Evolutionary conservation across 768 basidiomycete species (phyloP), one percentile per base, ranked within the genome.

Genomic region (Scleroderma bovista): DNA sequence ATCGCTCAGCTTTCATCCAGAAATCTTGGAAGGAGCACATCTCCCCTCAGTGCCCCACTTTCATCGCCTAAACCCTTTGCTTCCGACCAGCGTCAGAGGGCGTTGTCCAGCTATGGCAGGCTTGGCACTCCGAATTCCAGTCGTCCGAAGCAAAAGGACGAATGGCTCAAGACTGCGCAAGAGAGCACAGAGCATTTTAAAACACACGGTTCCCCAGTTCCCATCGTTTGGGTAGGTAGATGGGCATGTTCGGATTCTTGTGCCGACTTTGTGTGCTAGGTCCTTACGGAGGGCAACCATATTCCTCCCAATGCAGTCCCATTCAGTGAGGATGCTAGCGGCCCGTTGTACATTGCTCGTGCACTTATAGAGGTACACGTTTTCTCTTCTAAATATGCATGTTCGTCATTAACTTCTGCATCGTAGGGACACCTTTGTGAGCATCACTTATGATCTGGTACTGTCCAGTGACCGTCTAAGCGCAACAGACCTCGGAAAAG

Each of bases 251-350:
- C 6, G 34, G 34, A 12, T 6, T 13, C 6, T 31, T 23, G 7
- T 17, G 13, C 22, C 20, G 19, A 33, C 17, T 32, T 15, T 29
- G 36, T n/a, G 10, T 17, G 16, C 31, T 17, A 67, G 65, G 57
- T 67, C 34, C 40, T 67, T 48, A 61, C 60, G 0, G 65, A 69
- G 47, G 62, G 60, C 3, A 67, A 48, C 37, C 38, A 53, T 17
- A 69, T 67, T 16, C 65, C 65, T 6, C 57, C 68, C 34, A 69
- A 67, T 17, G 65, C 65, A 1, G 59, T 67, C 45, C 67, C 65
- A 12, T 67, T 67, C 22, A 65, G 66, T 13, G 59, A 67, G 52
- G 65, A 67, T 43, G 57, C 59, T 46, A 60, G 59, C 36, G 65
- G 65, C 13, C 56, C 62, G 34, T 19, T 57, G 49, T 67, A 64